phyloP scores from a whole-genome alignment of 129 eudicot species.

The Scalesia atractyloides region DNA sequence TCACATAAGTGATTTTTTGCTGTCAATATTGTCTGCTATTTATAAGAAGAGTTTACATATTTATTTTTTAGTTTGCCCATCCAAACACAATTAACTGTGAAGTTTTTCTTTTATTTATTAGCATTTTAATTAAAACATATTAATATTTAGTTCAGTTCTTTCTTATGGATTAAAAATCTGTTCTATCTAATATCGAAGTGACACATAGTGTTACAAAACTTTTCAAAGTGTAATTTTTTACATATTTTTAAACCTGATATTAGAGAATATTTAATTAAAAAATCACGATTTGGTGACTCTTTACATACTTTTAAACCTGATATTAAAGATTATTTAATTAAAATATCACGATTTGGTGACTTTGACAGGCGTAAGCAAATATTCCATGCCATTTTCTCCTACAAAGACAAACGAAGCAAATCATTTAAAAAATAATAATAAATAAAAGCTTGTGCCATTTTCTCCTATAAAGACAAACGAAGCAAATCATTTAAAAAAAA shows the following conservation, averaged over 20 bases:
- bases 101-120: too few relatives aligned
- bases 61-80: too few relatives aligned
- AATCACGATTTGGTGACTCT: not conserved
- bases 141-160: too few relatives aligned
- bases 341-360: conserved; percentile 5
- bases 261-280: not conserved
- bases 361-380: conserved; percentile 33
- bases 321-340: not conserved
- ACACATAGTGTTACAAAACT: too few relatives aligned
- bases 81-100: too few relatives aligned
- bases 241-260: not conserved
- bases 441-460: conserved; percentile 21
- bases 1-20: too few relatives aligned
- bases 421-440: not conserved
- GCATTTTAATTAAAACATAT: too few relatives aligned
- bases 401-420: conserved; percentile 28
- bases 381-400: conserved; percentile 30
- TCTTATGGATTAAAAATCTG: too few relatives aligned
- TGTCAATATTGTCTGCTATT: too few relatives aligned
- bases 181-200: too few relatives aligned
- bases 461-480: conserved; percentile 29
- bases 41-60: too few relatives aligned
- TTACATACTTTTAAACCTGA: not conserved
- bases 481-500: conserved; percentile 1
- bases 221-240: too few relatives aligned